These are phyloP conservation scores for Fusarium annulatum DNA, from an alignment of 2,329 filamentous ascomycete genomes.

Conservation along the genomic window DNA sequence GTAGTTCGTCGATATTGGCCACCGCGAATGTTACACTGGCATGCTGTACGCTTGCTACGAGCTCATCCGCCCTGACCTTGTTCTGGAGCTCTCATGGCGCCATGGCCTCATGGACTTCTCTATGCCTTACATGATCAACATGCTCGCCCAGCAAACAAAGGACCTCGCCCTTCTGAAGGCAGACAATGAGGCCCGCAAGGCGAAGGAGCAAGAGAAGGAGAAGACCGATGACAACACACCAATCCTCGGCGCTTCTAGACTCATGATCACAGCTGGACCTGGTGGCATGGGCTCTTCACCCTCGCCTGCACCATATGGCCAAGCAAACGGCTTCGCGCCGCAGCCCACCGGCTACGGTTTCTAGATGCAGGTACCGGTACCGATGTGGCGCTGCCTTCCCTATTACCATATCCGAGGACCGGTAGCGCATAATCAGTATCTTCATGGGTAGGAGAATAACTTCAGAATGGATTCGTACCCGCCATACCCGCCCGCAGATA, in stretches of 20 bases:
- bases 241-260: conserved; percentile 86
- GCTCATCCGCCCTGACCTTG: conserved; percentile 89
- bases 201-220: conserved; percentile 75
- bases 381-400: conserved; percentile 44
- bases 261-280: conserved; percentile 97
- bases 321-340: conserved; percentile 88
- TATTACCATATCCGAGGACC: conserved; percentile 14
- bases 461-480: conserved; percentile 3
- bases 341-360: conserved; percentile 84
- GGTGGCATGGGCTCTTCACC: conserved; percentile 56
- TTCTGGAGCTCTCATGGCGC: conserved; percentile 97
- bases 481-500: conserved; percentile 1
- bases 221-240: conserved; percentile 94
- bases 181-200: conserved; percentile 95
- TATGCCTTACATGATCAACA: conserved; percentile 99
- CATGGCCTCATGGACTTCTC: conserved; percentile 95
- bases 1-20: conserved; percentile 98
- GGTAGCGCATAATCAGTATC: conserved; percentile 13
- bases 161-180: conserved; percentile 88
- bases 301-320: conserved; percentile 75
- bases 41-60: conserved; percentile 99
- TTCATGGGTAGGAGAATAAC: conserved; percentile 11
- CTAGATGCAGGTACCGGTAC: conserved; percentile 55
- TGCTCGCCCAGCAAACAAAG: conserved; percentile 88
- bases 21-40: conserved; percentile 98